Conservation (phyloP, 495 filamentous ascomycete species). For the Durotheca rogersii region DNA sequence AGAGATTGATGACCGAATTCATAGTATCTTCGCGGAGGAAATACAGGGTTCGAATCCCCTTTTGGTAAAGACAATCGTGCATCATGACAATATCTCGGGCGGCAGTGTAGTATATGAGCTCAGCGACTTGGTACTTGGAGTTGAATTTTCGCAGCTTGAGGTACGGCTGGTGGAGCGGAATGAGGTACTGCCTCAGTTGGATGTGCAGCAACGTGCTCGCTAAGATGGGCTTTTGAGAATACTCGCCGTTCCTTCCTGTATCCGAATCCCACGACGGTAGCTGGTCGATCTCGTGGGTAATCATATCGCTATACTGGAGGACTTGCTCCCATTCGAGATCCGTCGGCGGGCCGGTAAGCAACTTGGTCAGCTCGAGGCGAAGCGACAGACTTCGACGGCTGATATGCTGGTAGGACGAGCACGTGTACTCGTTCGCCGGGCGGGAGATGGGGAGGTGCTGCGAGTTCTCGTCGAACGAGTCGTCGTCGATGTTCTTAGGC, state of each 20-base stretch:
- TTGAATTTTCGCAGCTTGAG: slow-evolving; percentile 33
- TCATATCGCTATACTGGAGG: slow-evolving; percentile 38
- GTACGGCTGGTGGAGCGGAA: slow-evolving; percentile 38
- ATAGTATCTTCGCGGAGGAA: slow-evolving; percentile 39
- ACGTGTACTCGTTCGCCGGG: slow-evolving; percentile 33
- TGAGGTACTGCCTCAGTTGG: slow-evolving; percentile 38
- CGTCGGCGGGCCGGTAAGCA: slow-evolving; percentile 30
- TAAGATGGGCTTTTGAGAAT: slow-evolving; percentile 31
- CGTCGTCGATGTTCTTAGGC: slow-evolving; percentile 38
- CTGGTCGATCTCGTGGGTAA: slow-evolving; percentile 36
- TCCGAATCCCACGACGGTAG: slow-evolving; percentile 37
- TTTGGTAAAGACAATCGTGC: slow-evolving; percentile 32
- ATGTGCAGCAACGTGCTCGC: slow-evolving; percentile 36
- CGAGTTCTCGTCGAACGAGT: slow-evolving; percentile 34
- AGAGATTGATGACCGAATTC: slow-evolving; percentile 37
- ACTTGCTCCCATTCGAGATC: slow-evolving; percentile 37
- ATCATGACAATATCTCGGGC: slow-evolving; percentile 39
- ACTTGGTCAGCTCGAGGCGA: slow-evolving; percentile 35
- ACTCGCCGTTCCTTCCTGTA: slow-evolving; percentile 12
- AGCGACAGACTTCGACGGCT: slow-evolving; percentile 35
- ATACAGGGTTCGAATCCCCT: slow-evolving; percentile 35
- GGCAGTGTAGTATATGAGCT: slow-evolving; percentile 38
- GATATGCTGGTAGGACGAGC: slow-evolving; percentile 35
- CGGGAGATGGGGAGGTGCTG: slow-evolving; percentile 30
- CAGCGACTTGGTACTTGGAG: slow-evolving; percentile 32